phyloP scores from a whole-genome alignment of 805 yeast genomes.

The Metschnikowia henanensis region DNA sequence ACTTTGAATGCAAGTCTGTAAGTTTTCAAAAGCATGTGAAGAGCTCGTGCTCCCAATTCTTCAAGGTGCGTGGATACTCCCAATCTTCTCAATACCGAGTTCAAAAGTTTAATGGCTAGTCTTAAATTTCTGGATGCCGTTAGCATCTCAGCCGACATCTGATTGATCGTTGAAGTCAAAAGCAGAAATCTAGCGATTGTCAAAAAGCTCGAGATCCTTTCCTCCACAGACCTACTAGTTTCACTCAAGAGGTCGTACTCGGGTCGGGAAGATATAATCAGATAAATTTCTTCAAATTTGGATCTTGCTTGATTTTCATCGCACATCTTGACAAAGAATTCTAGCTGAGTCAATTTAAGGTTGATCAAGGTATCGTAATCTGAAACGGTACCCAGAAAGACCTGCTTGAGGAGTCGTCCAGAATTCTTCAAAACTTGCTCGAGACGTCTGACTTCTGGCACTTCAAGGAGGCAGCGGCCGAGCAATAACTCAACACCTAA shows the following conservation, averaged over 20 bases:
- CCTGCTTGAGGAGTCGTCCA: constrained; percentile 11
- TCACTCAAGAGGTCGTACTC: constrained; percentile 27
- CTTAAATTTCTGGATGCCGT: constrained; percentile 43
- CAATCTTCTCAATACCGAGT: constrained; percentile 50
- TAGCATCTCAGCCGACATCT: constrained; percentile 18
- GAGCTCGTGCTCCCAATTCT: constrained; percentile 37
- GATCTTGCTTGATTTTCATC: constrained; percentile 22
- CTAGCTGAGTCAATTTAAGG: constrained; percentile 30
- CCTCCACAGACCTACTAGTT: constrained; percentile 12
- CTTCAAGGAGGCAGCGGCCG: constrained; percentile 7
- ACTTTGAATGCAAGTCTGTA: constrained; percentile 41
- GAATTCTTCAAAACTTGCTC: constrained; percentile 18
- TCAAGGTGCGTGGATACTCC: constrained; percentile 19
- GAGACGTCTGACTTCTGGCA: too few relatives aligned
- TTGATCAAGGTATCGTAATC: neutral
- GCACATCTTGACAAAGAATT: constrained; percentile 21
- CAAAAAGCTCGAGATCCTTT: constrained; percentile 27
- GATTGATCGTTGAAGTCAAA: constrained; percentile 26
- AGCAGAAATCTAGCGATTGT: constrained; percentile 38
- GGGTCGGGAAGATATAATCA: constrained; percentile 25
- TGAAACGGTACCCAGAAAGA: neutral
- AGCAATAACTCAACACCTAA: constrained; percentile 7
- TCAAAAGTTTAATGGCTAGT: constrained; percentile 49
- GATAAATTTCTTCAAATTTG: constrained; percentile 24
- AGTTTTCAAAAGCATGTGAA: constrained; percentile 33